Conservation (phyloP, 192 early-diverging fungal species). For the Rhizophagus clarus region DNA sequence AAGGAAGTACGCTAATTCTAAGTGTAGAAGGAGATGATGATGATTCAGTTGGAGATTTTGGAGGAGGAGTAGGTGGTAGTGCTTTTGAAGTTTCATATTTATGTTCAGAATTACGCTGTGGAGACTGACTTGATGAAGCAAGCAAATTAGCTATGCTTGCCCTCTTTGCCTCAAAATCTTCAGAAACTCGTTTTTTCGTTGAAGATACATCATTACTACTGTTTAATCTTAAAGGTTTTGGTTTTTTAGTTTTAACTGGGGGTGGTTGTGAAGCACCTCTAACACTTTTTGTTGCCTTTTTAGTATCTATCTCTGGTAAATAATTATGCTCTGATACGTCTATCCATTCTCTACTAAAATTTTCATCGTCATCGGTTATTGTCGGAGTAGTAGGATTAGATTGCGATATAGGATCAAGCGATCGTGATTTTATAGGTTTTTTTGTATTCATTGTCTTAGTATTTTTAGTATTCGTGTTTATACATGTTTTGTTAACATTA, state of each 20-base stretch:
- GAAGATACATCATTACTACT: neutral
- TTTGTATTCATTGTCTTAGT: neutral
- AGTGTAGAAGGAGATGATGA: neutral
- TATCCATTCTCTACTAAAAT: constrained; percentile 4
- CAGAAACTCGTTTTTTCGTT: constrained; percentile 8
- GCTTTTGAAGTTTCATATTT: constrained; percentile 1
- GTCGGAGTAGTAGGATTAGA: neutral
- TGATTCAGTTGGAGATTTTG: neutral
- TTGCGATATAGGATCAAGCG: neutral
- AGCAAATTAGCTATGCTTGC: constrained; percentile 11
- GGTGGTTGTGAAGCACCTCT: neutral
- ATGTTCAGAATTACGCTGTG: neutral
- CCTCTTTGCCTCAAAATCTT: constrained; percentile 15
- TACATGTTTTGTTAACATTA: neutral
- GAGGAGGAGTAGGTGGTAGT: neutral
- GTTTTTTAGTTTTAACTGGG: neutral
- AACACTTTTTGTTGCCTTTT: neutral
- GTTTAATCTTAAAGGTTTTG: neutral
- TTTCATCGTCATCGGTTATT: neutral
- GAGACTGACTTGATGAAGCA: too few relatives aligned
- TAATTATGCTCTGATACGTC: constrained; percentile 6
- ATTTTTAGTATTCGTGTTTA: neutral
- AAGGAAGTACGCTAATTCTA: neutral
- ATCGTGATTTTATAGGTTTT: neutral
- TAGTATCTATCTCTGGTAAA: neutral